These are phyloP conservation scores for Verbena officinalis DNA, from an alignment of 257 asterid genomes.

Conservation along the genomic window DNA sequence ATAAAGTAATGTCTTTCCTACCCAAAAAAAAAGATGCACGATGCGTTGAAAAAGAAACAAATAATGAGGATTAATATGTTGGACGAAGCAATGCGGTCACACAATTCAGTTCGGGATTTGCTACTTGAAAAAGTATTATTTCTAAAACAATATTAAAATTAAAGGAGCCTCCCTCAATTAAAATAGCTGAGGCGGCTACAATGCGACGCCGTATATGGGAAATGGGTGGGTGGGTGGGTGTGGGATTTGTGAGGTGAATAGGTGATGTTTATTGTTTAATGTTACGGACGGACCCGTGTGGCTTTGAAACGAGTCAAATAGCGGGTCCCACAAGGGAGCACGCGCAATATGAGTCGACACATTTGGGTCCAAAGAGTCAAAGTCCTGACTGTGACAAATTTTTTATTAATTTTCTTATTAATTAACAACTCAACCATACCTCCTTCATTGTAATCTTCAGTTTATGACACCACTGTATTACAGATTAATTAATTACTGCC, in stretches of 20 bases:
- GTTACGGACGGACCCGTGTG: slow-evolving; percentile 34
- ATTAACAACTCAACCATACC: not conserved
- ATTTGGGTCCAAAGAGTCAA: slow-evolving; percentile 28
- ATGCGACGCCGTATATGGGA: slow-evolving; percentile 38
- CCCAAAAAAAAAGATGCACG: too few species aligned
- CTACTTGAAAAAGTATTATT: slow-evolving; percentile 23
- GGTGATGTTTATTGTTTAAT: not conserved
- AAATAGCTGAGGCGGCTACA: slow-evolving; percentile 32
- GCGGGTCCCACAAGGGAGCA: slow-evolving; percentile 40
- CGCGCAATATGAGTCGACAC: slow-evolving; percentile 37
- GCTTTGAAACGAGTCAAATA: slow-evolving; percentile 20
- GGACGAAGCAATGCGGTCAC: slow-evolving; percentile 2
- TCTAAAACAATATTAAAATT: not conserved
- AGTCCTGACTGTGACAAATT: not conserved
- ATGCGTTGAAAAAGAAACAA: not conserved
- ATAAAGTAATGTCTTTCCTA: too few species aligned
- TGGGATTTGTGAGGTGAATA: too few species aligned
- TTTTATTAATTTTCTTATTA: not conserved
- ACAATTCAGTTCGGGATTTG: slow-evolving; percentile 27
- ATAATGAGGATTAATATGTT: not conserved
- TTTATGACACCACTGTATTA: not conserved
- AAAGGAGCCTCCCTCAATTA: too few species aligned
- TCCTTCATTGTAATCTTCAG: too few species aligned
- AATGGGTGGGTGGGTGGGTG: slow-evolving; percentile 20
- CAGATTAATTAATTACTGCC: too few species aligned